Evolutionary conservation across 306 rosid genomes (phyloP).

Genomic region (Fragaria vesca): DNA sequence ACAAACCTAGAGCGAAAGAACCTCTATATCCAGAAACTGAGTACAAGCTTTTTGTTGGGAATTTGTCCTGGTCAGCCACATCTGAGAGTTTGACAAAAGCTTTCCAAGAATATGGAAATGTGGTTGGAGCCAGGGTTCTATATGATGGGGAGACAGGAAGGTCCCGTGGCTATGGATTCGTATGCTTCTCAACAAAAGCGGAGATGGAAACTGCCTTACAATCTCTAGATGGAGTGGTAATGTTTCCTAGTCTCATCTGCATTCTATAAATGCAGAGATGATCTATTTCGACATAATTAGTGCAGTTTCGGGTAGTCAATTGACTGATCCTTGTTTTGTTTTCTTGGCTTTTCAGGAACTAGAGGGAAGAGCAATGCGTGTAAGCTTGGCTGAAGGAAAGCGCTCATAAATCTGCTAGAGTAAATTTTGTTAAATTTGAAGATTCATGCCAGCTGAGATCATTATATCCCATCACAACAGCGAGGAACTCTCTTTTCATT

Average conservation of each 20-base stretch:
- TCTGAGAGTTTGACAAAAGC: constrained; percentile 69
- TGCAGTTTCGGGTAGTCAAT: not conserved
- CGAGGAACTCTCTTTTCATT: constrained; percentile 22
- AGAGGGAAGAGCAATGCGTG: constrained; percentile 79
- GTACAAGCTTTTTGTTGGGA: constrained; percentile 79
- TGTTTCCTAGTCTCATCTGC: not conserved
- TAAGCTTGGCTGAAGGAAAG: constrained; percentile 89
- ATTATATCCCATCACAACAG: constrained; percentile 25
- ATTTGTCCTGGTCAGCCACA: constrained; percentile 85
- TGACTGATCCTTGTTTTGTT: constrained; percentile 11
- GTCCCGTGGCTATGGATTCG: constrained; percentile 91
- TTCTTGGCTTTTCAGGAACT: constrained; percentile 56
- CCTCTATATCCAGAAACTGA: constrained; percentile 90
- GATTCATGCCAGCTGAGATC: constrained; percentile 12
- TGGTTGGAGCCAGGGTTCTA: constrained; percentile 89
- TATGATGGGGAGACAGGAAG: constrained; percentile 83
- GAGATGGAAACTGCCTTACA: constrained; percentile 89
- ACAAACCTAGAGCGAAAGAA: constrained; percentile 78
- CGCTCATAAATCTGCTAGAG: constrained; percentile 30
- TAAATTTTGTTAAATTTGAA: constrained; percentile 20
- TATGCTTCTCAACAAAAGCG: constrained; percentile 58
- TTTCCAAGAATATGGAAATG: constrained; percentile 76
- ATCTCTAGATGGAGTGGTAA: constrained; percentile 66
- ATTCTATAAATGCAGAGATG: not conserved
- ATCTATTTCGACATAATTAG: not conserved